These are phyloP conservation scores for Vitis rotundifolia DNA, from an alignment of 164 flowering plant species.

Conservation along the genomic window DNA sequence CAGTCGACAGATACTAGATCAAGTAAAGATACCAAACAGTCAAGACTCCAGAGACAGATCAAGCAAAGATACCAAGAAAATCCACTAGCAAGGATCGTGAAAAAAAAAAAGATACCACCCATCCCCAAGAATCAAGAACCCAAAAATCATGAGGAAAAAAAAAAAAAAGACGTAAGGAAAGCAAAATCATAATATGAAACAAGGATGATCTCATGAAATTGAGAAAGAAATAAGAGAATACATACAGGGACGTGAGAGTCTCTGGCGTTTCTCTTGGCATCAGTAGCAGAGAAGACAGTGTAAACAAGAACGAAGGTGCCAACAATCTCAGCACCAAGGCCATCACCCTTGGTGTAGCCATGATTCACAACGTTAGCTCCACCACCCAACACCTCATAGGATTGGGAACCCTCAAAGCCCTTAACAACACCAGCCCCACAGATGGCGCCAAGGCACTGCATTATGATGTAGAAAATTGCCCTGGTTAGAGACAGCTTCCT, in stretches of 20 bases:
- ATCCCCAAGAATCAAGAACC: too few relatives aligned
- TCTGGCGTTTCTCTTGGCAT: constrained; percentile 73
- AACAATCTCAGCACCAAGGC: constrained; percentile 73
- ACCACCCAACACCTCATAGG: constrained; percentile 32
- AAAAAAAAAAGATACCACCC: too few relatives aligned
- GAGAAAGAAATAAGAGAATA: background rate
- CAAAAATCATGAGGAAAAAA: background rate
- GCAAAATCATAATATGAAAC: background rate
- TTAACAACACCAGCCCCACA: constrained; percentile 68
- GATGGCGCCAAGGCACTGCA: constrained; percentile 78
- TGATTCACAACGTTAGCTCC: constrained; percentile 52
- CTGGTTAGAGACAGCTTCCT: constrained; percentile 66
- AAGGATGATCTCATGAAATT: background rate
- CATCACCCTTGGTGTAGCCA: constrained; percentile 70
- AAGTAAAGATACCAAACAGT: too few relatives aligned
- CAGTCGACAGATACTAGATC: too few relatives aligned
- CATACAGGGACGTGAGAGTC: constrained; percentile 77
- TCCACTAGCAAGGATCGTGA: too few relatives aligned
- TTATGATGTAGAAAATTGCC: constrained; percentile 61
- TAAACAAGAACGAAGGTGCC: constrained; percentile 77
- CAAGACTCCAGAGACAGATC: too few relatives aligned
- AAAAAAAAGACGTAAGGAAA: background rate
- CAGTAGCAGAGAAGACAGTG: constrained; percentile 81
- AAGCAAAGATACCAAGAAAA: too few relatives aligned
- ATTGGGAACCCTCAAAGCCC: constrained; percentile 33